Evolutionary conservation across 345 rosid species (phyloP).

Genomic region (Limnanthes douglasii): DNA sequence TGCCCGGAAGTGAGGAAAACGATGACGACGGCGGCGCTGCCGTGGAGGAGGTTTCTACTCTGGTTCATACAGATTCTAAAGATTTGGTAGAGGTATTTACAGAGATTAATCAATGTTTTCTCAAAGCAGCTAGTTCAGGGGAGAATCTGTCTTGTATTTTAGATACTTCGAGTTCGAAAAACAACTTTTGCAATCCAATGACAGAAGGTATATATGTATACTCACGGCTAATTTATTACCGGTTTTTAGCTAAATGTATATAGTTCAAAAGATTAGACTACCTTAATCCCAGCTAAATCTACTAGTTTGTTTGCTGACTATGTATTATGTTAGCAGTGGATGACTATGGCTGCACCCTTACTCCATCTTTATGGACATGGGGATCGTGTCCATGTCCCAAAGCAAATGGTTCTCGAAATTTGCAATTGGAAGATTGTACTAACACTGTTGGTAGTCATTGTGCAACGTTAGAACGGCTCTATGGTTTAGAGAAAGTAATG

Average conservation of each 20-base stretch:
- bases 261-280: too few relatives aligned
- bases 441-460: constrained; percentile 41
- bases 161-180: constrained; percentile 39
- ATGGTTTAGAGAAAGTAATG: constrained; percentile 93
- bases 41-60: constrained; percentile 63
- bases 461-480: constrained; percentile 70
- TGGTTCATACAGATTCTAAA: constrained; percentile 62
- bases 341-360: constrained; percentile 52
- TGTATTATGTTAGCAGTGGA: too few relatives aligned
- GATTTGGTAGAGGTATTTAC: constrained; percentile 75
- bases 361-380: constrained; percentile 59
- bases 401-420: constrained; percentile 25
- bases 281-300: too few relatives aligned
- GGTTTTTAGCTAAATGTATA: too few relatives aligned
- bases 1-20: constrained; percentile 24
- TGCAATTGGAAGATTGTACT: constrained; percentile 11
- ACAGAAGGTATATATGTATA: constrained; percentile 31
- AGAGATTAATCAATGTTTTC: constrained; percentile 84
- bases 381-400: constrained; percentile 48
- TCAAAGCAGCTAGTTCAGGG: constrained; percentile 73
- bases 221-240: constrained; percentile 1
- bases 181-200: constrained; percentile 21
- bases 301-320: too few relatives aligned
- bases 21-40: constrained; percentile 13
- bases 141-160: constrained; percentile 42